Conservation (phyloP, 169 alveolate genomes). For the Amoebophrya sp. region DNA sequence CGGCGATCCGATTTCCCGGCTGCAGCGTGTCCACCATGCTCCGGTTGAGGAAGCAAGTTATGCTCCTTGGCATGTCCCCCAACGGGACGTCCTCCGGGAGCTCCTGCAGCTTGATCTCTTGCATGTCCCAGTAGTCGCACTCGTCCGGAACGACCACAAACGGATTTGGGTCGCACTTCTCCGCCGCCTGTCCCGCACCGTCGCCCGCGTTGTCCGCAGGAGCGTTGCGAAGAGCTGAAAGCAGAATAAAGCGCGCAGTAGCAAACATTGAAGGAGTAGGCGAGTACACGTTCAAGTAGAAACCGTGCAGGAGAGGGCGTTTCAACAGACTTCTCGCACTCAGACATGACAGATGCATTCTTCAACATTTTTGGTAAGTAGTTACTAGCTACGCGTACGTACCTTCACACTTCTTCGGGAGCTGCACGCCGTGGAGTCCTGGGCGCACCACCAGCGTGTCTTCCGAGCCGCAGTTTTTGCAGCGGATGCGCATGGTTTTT, state of each 20-base stretch:
- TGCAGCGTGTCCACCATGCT: conserved; percentile 77
- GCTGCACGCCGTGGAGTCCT: neutral
- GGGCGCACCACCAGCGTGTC: neutral
- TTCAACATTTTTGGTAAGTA: too few relatives aligned
- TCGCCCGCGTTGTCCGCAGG: too few relatives aligned
- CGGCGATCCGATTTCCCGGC: conserved; percentile 94
- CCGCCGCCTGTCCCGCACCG: too few relatives aligned
- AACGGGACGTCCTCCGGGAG: conserved; percentile 94
- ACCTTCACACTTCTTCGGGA: neutral
- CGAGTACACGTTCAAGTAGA: too few relatives aligned
- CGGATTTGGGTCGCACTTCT: conserved; percentile 11
- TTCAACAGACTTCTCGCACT: too few relatives aligned
- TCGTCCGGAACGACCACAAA: conserved; percentile 84
- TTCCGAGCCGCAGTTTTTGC: neutral
- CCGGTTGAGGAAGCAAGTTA: conserved; percentile 69
- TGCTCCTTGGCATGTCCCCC: conserved; percentile 78
- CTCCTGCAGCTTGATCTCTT: conserved; percentile 90
- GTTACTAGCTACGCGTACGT: too few relatives aligned
- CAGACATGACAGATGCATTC: too few relatives aligned
- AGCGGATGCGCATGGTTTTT: neutral
- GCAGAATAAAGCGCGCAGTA: too few relatives aligned
- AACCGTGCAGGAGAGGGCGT: too few relatives aligned
- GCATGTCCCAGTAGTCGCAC: conserved; percentile 86
- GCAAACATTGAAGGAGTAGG: too few relatives aligned
- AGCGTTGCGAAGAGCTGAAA: too few relatives aligned